These are phyloP conservation scores for Mycosphaerella arachidis DNA, from an alignment of 2,329 filamentous ascomycete species.

Conservation along the genomic window DNA sequence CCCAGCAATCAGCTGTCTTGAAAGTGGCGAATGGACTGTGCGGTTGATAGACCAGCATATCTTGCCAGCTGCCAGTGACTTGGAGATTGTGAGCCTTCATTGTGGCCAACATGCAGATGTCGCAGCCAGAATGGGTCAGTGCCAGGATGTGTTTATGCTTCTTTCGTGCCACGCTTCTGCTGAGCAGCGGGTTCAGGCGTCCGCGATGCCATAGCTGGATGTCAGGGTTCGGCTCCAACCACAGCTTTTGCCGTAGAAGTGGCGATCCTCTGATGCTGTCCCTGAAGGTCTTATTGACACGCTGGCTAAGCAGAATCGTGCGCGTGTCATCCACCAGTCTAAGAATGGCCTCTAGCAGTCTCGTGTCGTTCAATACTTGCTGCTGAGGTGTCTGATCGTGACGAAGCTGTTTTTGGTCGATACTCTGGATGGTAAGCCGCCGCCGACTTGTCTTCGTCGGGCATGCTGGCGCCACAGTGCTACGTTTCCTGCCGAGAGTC, in stretches of 20 bases:
- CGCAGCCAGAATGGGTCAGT: not conserved
- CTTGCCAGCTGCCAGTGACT: not conserved
- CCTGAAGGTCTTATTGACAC: not conserved
- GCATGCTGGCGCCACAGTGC: not conserved
- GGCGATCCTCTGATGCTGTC: not conserved
- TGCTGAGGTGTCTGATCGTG: not conserved
- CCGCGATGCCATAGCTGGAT: not conserved
- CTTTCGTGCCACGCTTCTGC: not conserved
- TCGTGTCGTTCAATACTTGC: not conserved
- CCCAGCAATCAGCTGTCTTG: not conserved
- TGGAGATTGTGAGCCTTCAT: not conserved
- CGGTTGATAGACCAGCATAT: constrained; percentile 4
- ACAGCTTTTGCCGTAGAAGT: not conserved
- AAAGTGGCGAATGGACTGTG: not conserved
- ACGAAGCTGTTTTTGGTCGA: not conserved
- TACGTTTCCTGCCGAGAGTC: not conserved
- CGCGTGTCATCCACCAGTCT: not conserved
- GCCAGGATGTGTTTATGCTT: not conserved
- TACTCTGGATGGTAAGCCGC: not conserved
- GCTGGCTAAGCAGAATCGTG: constrained; percentile 1
- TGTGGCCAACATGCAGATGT: not conserved
- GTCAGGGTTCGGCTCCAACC: not conserved
- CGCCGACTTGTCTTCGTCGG: not conserved
- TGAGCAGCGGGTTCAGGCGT: not conserved
- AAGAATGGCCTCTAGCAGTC: not conserved